Conservation (phyloP, 116 monocot genomes). For the Dioscorea cayenensis region DNA sequence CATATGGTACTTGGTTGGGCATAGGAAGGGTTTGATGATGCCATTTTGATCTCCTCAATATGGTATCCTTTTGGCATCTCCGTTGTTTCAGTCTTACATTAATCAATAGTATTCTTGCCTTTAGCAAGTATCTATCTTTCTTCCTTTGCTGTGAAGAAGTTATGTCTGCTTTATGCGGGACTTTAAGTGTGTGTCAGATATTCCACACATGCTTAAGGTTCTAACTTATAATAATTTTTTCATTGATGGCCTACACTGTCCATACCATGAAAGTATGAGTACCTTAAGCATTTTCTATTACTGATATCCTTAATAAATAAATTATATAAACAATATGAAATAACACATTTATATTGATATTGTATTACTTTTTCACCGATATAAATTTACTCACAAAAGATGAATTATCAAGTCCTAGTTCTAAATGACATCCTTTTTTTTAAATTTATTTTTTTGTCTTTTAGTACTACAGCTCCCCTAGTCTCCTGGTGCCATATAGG, state of each 20-base stretch:
- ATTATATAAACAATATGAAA: no score
- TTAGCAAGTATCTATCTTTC: conserved; percentile 45
- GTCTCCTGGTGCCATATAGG: no score
- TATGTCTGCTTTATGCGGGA: conserved; percentile 68
- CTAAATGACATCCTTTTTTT: no score
- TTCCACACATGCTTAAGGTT: conserved; percentile 75
- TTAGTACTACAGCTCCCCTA: no score
- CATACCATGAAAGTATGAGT: no score
- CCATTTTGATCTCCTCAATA: conserved; percentile 59
- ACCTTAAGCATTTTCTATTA: no score
- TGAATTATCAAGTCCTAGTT: no score
- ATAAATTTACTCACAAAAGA: no score
- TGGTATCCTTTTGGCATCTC: conserved; percentile 63
- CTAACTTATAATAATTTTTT: background rate
- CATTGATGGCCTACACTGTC: background rate
- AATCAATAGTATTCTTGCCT: background rate
- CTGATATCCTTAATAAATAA: no score
- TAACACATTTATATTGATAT: no score
- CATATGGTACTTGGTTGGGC: conserved; percentile 93
- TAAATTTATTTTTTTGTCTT: no score
- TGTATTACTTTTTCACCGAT: no score
- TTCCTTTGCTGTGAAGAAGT: conserved; percentile 87
- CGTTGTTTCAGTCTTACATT: background rate
- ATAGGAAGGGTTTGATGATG: conserved; percentile 23
- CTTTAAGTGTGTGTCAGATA: conserved; percentile 73